Base-by-base conservation (phyloP, 495 filamentous ascomycete species). In the Corynascus novoguineensis region DNA sequence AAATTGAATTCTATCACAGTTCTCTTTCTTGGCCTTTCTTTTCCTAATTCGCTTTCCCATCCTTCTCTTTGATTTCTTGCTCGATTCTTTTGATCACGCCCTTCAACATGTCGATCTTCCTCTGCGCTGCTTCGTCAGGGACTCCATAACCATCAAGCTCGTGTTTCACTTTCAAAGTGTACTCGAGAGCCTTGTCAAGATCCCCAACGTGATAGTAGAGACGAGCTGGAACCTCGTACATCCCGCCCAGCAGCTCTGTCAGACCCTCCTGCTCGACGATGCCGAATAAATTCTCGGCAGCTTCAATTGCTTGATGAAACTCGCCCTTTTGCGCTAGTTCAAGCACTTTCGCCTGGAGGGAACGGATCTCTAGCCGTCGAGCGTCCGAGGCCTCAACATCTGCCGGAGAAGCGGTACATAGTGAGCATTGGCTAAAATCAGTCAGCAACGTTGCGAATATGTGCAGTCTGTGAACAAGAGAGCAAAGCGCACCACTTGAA, bases 161-260 rank as follows among this genome's bases (percentile, higher is more conserved):
- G 1, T 35, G 22, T 46, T 67, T 40, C 0, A 64, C 64, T 42
- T 62, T 38, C 32, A 57, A 50, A 1, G 57, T 60, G 9, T 68
- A 71, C 48, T 59, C 64, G 19, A 60, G 50, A 1, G 68, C 71
- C 24, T 60, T 66, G 14, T 58, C 58, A 12, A 68, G 37, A 44
- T 71, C 55, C 4, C 65, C 68, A 14, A 64, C 41, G 1, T 65
- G 65, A 58, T 70, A 69, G 35, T 69, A 70, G 14, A 71, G 57
- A 41, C 65, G 53, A 1, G 68, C 70, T 0, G 70, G 61, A 1
- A 64, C 58, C 50, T 71, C 64, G 38, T 69, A 72, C 44, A 68
- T 60, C 15, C 66, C 68, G 5, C 63, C 65, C 35, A 70, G 53
- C 14, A 66, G 61, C 2, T 64, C 60, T 10, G 50, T 62, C 46